Evolutionary conservation across 208 protist genomes (phyloP).

Genomic region (Acanthamoeba divionensis): DNA sequence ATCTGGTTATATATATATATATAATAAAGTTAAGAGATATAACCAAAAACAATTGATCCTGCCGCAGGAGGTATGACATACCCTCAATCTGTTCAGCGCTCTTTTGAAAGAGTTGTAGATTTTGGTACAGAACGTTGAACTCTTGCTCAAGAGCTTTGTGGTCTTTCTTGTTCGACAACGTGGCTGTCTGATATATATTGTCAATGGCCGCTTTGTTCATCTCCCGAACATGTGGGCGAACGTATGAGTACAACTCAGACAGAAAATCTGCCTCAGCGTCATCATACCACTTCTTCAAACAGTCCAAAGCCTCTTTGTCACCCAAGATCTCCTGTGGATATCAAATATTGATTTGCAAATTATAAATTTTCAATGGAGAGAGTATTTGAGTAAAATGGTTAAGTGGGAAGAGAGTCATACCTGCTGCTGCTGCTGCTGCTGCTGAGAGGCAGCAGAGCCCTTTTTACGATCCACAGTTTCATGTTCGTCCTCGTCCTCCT

Average conservation of each 20-base stretch:
- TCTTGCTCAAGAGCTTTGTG: conserved; percentile 37
- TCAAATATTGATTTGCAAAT: no score
- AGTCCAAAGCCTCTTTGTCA: background rate
- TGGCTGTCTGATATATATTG: background rate
- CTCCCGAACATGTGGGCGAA: background rate
- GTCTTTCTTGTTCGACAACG: conserved; percentile 32
- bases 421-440: no score
- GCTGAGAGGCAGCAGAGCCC: no score
- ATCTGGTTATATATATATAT: background rate
- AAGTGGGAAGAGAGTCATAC: no score
- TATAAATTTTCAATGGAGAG: no score
- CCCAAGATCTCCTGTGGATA: background rate
- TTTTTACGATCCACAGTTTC: no score
- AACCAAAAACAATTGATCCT: conserved; percentile 1
- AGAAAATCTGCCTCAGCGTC: background rate
- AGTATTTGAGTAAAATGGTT: no score
- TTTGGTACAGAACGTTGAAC: conserved; percentile 17
- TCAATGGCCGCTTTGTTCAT: conserved; percentile 31
- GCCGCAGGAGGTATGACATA: background rate
- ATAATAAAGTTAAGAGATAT: no score
- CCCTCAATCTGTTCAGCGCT: background rate
- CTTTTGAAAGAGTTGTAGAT: conserved; percentile 14
- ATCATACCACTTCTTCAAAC: conserved; percentile 43
- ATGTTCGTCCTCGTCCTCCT: background rate
- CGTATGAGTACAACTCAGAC: background rate